A percentile compares a stretch with the other conserved stretches of the same genome.
Conservation (phyloP, 495 filamentous ascomycete species). For the Neurospora sp. region DNA sequence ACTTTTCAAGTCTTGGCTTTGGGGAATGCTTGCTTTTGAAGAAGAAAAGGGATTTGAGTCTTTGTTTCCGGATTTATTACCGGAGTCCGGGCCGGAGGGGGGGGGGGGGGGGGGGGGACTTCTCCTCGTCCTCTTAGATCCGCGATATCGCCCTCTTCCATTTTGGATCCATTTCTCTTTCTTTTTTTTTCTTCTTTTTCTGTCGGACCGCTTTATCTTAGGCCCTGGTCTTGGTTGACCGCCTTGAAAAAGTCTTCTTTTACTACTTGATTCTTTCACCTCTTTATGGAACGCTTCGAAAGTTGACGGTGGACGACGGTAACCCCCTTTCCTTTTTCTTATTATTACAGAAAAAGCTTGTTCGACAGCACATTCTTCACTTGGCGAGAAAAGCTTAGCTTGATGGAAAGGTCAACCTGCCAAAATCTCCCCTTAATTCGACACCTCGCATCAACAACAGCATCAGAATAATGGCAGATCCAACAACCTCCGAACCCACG, state of each 20-base stretch:
- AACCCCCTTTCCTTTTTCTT: not conserved
- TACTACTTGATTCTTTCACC: not conserved
- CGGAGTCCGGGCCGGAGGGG: not conserved
- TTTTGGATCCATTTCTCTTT: not conserved
- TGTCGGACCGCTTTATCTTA: not conserved
- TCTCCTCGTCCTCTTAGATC: not conserved
- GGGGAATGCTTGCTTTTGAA: not conserved
- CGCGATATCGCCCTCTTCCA: not conserved
- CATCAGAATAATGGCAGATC: not conserved
- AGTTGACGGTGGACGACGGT: not conserved
- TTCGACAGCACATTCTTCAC: not conserved
- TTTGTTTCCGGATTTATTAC: not conserved
- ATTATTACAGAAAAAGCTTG: not conserved
- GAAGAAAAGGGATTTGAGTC: not conserved
- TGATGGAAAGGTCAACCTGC: not conserved
- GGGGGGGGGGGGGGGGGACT: not conserved
- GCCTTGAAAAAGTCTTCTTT: not conserved
- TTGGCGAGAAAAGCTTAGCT: not conserved
- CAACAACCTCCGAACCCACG: not conserved
- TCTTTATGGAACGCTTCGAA: not conserved
- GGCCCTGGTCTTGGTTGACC: not conserved
- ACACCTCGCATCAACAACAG: not conserved
- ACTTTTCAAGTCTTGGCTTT: not conserved
- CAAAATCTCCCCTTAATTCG: not conserved
- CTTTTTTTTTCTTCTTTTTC: not conserved